Base-by-base conservation (phyloP, 2,329 filamentous ascomycete genomes). In the Sclerotiophoma versabilis region DNA sequence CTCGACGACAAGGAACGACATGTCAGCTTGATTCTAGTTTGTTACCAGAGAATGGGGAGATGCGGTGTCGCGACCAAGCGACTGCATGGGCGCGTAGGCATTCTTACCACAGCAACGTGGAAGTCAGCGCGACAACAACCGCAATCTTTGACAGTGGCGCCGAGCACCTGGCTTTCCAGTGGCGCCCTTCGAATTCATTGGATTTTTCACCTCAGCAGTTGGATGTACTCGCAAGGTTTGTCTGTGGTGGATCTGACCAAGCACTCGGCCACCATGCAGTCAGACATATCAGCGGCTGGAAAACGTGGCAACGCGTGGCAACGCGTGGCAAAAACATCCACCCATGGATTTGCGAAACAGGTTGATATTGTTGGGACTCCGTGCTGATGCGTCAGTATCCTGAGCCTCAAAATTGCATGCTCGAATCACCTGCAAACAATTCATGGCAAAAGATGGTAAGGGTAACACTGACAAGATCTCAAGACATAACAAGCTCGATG, bases 291-390 rank as follows among this genome's bases (percentile, higher is more conserved):
- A 43, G 43, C 36, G 27, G 20, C 5, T 11, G 37, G 30, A 37
- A 27, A 48, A 48, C 32, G 42, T 53, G 50, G 37, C 37, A 53
- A 27, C 12, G 45, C 45, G 20, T 41, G 27, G 45, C 19, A 39
- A n/a, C n/a, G n/a, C n/a, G n/a, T n/a, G n/a, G n/a, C n/a, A n/a
- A n/a, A n/a, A n/a, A n/a, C n/a, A n/a, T n/a, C n/a, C n/a, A n/a
- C n/a, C n/a, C n/a, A n/a, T n/a, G n/a, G n/a, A n/a, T 49, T 23
- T 25, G 9, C 38, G n/a, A 49, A 27, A 30, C 47, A 14, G 20
- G 3, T 26, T 6, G n/a, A n/a, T 9, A 26, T n/a, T 23, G 1
- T 15, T 14, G 7, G 9, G 19, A 14, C 11, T 4, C 25, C 23
- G n/a, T 8, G 26, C 4, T 23, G 14, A n/a, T 2, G 38, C 25